Conservation (phyloP, 2,329 filamentous ascomycete species). For the Podosphaera fusca region DNA sequence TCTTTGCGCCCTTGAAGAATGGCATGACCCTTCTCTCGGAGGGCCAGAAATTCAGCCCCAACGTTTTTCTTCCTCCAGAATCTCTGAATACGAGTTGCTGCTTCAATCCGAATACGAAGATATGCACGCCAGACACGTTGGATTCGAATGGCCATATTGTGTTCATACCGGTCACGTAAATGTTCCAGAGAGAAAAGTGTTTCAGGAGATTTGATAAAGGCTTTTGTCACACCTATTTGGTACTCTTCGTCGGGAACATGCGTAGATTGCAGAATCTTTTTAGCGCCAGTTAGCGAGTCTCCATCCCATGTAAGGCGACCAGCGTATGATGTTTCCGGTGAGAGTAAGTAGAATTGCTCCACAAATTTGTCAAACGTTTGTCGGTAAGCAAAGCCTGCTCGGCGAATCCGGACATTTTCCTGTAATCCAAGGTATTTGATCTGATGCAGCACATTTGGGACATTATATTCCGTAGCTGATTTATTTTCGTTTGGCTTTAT, state of each 20-base stretch:
- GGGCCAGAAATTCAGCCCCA: slow-evolving; percentile 67
- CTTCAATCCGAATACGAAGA: slow-evolving; percentile 75
- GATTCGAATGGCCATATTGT: slow-evolving; percentile 97
- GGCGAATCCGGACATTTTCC: slow-evolving; percentile 91
- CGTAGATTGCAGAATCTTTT: slow-evolving; percentile 86
- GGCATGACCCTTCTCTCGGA: slow-evolving; percentile 71
- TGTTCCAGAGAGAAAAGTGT: slow-evolving; percentile 91
- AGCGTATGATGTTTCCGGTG: slow-evolving; percentile 83
- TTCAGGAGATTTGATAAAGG: slow-evolving; percentile 94
- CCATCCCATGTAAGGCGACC: slow-evolving; percentile 95
- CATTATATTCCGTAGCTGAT: slow-evolving; percentile 78
- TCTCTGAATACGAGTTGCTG: slow-evolving; percentile 77
- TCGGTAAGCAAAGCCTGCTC: slow-evolving; percentile 89
- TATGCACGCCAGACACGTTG: slow-evolving; percentile 96
- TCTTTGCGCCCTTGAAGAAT: slow-evolving; percentile 73
- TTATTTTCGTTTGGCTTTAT: slow-evolving; percentile 99
- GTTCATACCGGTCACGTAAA: slow-evolving; percentile 96
- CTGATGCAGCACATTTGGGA: slow-evolving; percentile 82
- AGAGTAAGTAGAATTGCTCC: slow-evolving; percentile 86
- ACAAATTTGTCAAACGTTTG: slow-evolving; percentile 97
- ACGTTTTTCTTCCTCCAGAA: slow-evolving; percentile 90
- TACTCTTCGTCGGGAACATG: slow-evolving; percentile 89
- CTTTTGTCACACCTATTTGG: slow-evolving; percentile 91
- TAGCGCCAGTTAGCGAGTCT: slow-evolving; percentile 65
- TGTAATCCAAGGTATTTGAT: slow-evolving; percentile 98